Conservation (phyloP, 352 stramenopile genomes). For the Phytophthora aleatoria region DNA sequence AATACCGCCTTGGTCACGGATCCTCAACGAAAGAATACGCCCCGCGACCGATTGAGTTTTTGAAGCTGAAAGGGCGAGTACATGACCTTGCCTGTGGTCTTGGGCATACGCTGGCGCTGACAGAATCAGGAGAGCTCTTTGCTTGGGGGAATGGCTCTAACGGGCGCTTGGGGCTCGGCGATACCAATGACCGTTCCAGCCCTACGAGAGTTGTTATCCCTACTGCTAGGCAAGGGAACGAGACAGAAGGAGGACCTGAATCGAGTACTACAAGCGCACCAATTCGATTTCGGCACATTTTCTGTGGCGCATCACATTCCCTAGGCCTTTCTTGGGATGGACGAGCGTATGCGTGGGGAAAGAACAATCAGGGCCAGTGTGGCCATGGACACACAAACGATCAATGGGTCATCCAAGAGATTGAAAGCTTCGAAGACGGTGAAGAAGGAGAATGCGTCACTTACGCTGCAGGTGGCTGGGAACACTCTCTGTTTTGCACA, state of each 20-base stretch:
- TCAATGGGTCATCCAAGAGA: constrained; percentile 56
- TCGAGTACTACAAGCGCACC: background rate
- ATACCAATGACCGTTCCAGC: constrained; percentile 71
- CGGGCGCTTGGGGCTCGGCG: constrained; percentile 76
- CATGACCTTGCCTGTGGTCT: constrained; percentile 66
- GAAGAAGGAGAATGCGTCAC: constrained; percentile 52
- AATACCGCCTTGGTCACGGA: constrained; percentile 80
- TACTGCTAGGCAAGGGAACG: background rate
- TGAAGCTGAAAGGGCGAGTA: constrained; percentile 65
- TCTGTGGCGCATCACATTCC: constrained; percentile 80
- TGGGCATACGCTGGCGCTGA: constrained; percentile 67
- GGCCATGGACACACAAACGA: constrained; percentile 82
- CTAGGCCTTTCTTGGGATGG: constrained; percentile 66
- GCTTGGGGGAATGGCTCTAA: constrained; percentile 89
- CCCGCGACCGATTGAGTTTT: constrained; percentile 61
- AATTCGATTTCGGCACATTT: constrained; percentile 48
- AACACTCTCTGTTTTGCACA: constrained; percentile 81
- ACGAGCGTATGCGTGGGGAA: constrained; percentile 69
- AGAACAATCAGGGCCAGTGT: constrained; percentile 89
- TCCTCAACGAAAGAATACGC: constrained; percentile 76
- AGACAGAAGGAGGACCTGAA: background rate
- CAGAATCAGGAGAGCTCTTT: constrained; percentile 70
- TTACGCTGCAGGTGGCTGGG: constrained; percentile 75
- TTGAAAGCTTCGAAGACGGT: constrained; percentile 59
- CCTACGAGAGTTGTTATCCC: constrained; percentile 43